These are phyloP conservation scores for Colletotrichum neosansevieriae DNA, from an alignment of 2,329 filamentous ascomycete species.

Conservation along the genomic window DNA sequence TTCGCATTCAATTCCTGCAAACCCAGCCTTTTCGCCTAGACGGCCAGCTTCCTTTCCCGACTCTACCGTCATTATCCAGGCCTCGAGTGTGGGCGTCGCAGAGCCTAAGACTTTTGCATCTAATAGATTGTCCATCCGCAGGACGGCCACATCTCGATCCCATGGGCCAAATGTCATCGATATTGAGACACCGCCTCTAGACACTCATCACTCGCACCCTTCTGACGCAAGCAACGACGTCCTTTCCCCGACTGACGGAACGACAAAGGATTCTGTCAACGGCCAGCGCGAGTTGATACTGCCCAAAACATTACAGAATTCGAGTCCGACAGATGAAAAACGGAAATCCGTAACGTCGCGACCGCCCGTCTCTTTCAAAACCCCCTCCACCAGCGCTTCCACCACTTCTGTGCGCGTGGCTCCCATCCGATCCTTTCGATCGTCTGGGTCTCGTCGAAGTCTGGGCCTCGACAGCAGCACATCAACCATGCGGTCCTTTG, in stretches of 20 bases:
- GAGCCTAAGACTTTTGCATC: constrained; percentile 44
- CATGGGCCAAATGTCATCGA: constrained; percentile 52
- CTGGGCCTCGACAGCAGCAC: constrained; percentile 64
- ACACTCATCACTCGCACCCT: constrained; percentile 49
- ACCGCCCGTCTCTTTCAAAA: constrained; percentile 65
- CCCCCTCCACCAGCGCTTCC: constrained; percentile 49
- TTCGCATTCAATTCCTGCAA: constrained; percentile 43
- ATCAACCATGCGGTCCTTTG: constrained; percentile 56
- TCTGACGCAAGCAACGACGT: constrained; percentile 45
- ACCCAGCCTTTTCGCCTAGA: constrained; percentile 42
- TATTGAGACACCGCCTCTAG: constrained; percentile 48
- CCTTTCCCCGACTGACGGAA: constrained; percentile 45
- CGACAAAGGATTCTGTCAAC: constrained; percentile 51
- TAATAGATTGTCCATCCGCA: constrained; percentile 51
- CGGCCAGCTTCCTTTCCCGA: constrained; percentile 54
- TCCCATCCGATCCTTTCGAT: constrained; percentile 68
- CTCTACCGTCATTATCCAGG: constrained; percentile 43
- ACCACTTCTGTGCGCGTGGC: constrained; percentile 58
- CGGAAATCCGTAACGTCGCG: constrained; percentile 54
- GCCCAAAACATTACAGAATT: constrained; percentile 55
- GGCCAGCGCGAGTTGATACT: constrained; percentile 62
- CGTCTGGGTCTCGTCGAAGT: constrained; percentile 68
- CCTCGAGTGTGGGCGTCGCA: constrained; percentile 33
- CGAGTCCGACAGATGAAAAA: constrained; percentile 62
- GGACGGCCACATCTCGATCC: constrained; percentile 54